Conservation (phyloP, 345 rosid species). For the Aegle marmelos region DNA sequence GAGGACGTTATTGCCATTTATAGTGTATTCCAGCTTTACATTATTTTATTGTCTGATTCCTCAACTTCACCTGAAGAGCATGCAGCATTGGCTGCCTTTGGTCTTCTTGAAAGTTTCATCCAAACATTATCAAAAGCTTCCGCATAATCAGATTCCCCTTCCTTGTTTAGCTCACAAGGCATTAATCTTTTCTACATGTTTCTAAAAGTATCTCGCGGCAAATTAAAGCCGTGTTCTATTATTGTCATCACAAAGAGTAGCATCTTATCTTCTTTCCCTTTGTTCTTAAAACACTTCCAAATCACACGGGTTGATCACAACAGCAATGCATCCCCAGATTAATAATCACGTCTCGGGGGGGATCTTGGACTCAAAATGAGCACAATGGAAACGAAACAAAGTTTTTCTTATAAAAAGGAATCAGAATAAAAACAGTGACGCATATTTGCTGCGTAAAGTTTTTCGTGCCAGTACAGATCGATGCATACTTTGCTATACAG, state of each 20-base stretch:
- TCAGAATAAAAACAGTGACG: neutral
- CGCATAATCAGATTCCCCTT: conserved; percentile 19
- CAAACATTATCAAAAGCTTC: conserved; percentile 14
- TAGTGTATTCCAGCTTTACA: too few relatives aligned
- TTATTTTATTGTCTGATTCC: conserved; percentile 25
- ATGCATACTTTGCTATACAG: neutral
- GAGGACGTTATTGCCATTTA: too few relatives aligned
- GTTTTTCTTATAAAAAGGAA: neutral
- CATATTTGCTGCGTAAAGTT: neutral
- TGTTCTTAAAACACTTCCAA: neutral
- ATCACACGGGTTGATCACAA: conserved; percentile 2
- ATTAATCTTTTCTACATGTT: too few relatives aligned
- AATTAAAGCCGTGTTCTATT: too few relatives aligned
- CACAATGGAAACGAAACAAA: neutral
- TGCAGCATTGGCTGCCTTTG: neutral
- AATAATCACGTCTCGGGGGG: neutral
- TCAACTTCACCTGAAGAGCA: conserved; percentile 24
- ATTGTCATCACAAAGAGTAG: too few relatives aligned
- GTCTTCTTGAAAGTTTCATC: neutral
- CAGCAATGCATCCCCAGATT: neutral
- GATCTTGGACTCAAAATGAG: neutral
- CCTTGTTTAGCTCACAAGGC: neutral
- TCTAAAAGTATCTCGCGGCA: too few relatives aligned
- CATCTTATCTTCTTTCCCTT: neutral
- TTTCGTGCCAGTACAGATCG: neutral